Percentiles rank a stretch among this genome's conserved stretches.
Conservation (phyloP, 23 red algal genomes). For the Pyropia haitanensis region DNA sequence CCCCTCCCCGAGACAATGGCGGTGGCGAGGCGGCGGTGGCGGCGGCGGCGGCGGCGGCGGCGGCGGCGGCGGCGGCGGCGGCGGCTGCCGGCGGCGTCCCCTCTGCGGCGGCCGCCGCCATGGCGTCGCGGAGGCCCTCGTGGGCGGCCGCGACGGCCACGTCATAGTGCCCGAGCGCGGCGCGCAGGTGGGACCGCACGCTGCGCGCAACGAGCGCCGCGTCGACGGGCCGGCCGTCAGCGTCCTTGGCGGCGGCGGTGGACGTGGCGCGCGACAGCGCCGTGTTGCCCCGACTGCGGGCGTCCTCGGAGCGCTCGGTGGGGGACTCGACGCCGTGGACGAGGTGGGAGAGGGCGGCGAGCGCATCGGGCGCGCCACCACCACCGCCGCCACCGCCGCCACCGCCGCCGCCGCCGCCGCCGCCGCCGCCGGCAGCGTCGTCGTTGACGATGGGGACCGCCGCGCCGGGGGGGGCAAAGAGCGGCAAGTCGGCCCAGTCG, state of each 20-base stretch:
- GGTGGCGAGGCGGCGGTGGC: too few species aligned
- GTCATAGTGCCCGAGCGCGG: neutral
- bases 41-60: too few species aligned
- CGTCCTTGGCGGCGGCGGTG: neutral
- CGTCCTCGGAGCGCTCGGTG: neutral
- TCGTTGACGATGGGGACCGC: neutral
- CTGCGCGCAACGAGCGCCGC: neutral
- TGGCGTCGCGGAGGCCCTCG: conserved; percentile 1
- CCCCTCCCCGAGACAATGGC: neutral
- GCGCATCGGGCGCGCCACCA: neutral
- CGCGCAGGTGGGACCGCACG: neutral
- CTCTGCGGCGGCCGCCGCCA: neutral
- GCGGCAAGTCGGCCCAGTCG: conserved; percentile 7
- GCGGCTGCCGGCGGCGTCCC: too few species aligned
- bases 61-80: too few species aligned
- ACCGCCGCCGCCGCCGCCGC: too few species aligned
- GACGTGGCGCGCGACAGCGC: neutral
- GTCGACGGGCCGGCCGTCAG: neutral
- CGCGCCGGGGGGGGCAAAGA: conserved; percentile 6
- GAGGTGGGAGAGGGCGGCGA: conserved; percentile 7
- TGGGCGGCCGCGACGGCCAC: neutral
- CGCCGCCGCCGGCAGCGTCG: too few species aligned
- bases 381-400: too few species aligned
- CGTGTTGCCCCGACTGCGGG: neutral
- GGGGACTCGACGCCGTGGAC: conserved; percentile 5